These are phyloP conservation scores for Isabelozyma rhagii DNA, from an alignment of 805 yeast species.

Conservation along the genomic window DNA sequence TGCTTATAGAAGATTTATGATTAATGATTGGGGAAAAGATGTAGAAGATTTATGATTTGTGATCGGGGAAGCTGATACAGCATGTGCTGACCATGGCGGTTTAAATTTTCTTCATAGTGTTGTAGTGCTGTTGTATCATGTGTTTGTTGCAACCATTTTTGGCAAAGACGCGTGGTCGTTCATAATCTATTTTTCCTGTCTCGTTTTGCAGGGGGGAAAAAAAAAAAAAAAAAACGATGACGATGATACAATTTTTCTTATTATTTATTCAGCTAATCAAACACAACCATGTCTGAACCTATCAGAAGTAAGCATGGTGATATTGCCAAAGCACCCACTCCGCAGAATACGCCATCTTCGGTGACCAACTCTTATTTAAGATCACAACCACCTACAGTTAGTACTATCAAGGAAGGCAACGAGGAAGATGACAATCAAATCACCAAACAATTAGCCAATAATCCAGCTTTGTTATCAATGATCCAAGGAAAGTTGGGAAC, in stretches of 20 bases:
- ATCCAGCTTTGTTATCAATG: slow-evolving; percentile 80
- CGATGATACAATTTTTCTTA: background rate
- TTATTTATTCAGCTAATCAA: background rate
- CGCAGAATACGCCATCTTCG: slow-evolving; percentile 96
- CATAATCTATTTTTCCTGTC: background rate
- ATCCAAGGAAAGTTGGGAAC: slow-evolving; percentile 86
- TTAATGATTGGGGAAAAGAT: background rate
- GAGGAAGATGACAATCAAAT: slow-evolving; percentile 44
- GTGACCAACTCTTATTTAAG: slow-evolving; percentile 71
- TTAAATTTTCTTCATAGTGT: too few relatives aligned
- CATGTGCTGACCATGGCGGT: too few relatives aligned
- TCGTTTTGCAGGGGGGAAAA: background rate
- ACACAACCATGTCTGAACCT: slow-evolving; percentile 70
- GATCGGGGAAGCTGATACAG: background rate
- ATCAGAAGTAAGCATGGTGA: slow-evolving; percentile 70
- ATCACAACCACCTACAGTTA: slow-evolving; percentile 52
- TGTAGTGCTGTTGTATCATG: too few relatives aligned
- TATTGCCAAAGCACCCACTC: slow-evolving; percentile 92
- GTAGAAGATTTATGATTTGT: background rate
- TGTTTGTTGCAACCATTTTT: background rate
- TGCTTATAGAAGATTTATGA: background rate
- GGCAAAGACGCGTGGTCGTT: background rate
- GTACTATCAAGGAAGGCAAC: slow-evolving; percentile 62
- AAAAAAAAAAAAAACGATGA: background rate
- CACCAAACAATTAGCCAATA: slow-evolving; percentile 56